Conservation (phyloP, 1,139 yeast genomes). For the Taphrina betulina region DNA sequence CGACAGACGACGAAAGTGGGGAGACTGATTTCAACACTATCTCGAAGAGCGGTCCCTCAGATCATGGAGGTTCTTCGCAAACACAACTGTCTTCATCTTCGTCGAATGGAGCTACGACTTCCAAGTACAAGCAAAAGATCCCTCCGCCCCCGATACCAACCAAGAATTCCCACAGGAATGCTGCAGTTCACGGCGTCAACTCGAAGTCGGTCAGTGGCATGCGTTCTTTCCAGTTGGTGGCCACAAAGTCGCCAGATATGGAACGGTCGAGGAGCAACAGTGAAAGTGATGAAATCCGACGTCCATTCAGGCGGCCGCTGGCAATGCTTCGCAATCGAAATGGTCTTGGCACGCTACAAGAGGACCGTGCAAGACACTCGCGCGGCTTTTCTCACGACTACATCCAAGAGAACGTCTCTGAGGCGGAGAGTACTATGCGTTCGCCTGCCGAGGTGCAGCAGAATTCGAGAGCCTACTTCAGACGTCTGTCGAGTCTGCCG, state of each 20-base stretch:
- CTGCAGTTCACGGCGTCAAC: slow-evolving; percentile 20
- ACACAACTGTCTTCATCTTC: slow-evolving; percentile 10
- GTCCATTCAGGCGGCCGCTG: slow-evolving; percentile 72
- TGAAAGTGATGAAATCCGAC: slow-evolving; percentile 53
- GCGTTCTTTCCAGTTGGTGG: slow-evolving; percentile 33
- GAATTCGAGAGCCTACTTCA: slow-evolving; percentile 55
- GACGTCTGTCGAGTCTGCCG: slow-evolving; percentile 66
- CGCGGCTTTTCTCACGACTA: slow-evolving; percentile 45
- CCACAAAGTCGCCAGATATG: slow-evolving; percentile 38
- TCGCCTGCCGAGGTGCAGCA: slow-evolving; percentile 32
- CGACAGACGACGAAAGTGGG: slow-evolving; percentile 30
- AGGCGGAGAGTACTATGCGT: slow-evolving; percentile 14
- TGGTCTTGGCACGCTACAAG: slow-evolving; percentile 39
- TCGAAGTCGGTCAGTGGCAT: slow-evolving; percentile 31
- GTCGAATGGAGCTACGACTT: slow-evolving; percentile 33
- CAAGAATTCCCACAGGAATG: slow-evolving; percentile 27
- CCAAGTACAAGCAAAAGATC: background rate
- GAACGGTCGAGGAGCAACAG: slow-evolving; percentile 59
- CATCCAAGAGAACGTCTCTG: slow-evolving; percentile 31
- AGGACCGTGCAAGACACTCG: slow-evolving; percentile 37
- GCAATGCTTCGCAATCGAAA: slow-evolving; percentile 54
- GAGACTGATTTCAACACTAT: slow-evolving; percentile 29
- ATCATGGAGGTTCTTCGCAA: slow-evolving; percentile 3
- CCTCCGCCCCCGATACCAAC: slow-evolving; percentile 34
- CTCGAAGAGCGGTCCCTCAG: slow-evolving; percentile 17